Base-by-base conservation (phyloP, 75 land plant genomes). In the Picea sitchensis region DNA sequence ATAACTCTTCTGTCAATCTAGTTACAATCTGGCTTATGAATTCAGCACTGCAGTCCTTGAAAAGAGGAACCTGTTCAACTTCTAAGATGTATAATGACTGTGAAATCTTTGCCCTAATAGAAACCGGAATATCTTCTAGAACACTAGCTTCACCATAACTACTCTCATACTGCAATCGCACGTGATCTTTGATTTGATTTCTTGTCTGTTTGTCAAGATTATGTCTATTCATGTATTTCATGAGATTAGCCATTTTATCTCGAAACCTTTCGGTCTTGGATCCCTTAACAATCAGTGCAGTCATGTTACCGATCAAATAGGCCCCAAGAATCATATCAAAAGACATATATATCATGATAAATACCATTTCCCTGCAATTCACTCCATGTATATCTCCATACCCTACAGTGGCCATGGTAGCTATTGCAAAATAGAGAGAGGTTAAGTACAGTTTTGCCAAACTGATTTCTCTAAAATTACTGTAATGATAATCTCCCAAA, bases 241-340 rank as follows among this genome's bases (percentile, higher is more conserved):
- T 89, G 13, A 94, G 9, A 64, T 88, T 88, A 21, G 85, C 79
- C 97, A 94, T 93, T 82, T 86, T 90, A 69, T 94, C 97, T 59
- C 97, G 83, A 75, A 89, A 94, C 60, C 86, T 91, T 78, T 92
- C 95, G 32, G 97, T 94, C 62, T 90, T 94, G 26, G 91, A 92
- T 65, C 97, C 95, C 82, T 92, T 92, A 12, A 94, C 97, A 38
- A 94, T 92, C 38, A 94, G 80, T 14, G 95, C 95, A 20, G 97
- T 92, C 95, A 94, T 94, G 87, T 92, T 94, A 83, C 97, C 97
- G 77, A 94, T 81, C 61, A 94, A 81, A 77, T 92, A 93, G 15
- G 95, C 95, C 64, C 95, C 95, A 51, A 92, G 86, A 80, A 92
- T 80, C 93, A 93, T 94, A 68, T 94, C 93, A 81, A 91, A 94